Evolutionary conservation across 768 basidiomycete genomes (phyloP).

Genomic region (Kwoniella heveanensis): DNA sequence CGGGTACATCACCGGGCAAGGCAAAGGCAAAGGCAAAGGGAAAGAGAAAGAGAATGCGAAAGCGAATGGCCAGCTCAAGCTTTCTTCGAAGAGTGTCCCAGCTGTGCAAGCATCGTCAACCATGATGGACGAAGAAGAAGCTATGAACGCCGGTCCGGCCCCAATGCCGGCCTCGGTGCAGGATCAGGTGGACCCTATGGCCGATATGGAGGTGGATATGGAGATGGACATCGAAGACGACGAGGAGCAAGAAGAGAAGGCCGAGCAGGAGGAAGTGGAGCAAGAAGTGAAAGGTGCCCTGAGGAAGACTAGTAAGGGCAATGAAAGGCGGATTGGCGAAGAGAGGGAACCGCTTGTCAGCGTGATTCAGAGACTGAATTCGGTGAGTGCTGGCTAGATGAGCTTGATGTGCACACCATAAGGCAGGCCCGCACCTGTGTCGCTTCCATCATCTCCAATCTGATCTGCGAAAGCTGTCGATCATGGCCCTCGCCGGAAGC

Average conservation of each 20-base stretch:
- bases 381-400: slow-evolving; percentile 31
- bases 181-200: background rate
- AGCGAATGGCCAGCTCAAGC: too few species aligned
- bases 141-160: slow-evolving; percentile 27
- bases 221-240: slow-evolving; percentile 16
- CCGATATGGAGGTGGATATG: slow-evolving; percentile 13
- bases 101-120: background rate
- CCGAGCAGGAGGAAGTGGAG: slow-evolving; percentile 13
- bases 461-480: background rate
- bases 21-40: slow-evolving; percentile 19
- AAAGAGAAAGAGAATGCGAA: slow-evolving; percentile 3
- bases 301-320: slow-evolving; percentile 21
- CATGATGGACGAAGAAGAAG: slow-evolving; percentile 30
- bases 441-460: too few species aligned
- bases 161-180: background rate
- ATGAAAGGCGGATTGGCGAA: slow-evolving; percentile 28
- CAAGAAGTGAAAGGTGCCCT: slow-evolving; percentile 11
- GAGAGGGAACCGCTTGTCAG: slow-evolving; percentile 39
- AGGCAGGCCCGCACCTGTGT: too few species aligned
- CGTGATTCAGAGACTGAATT: slow-evolving; percentile 25
- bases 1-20: slow-evolving; percentile 18
- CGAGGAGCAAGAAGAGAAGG: slow-evolving; percentile 21
- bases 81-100: background rate
- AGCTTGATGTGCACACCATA: too few species aligned
- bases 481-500: background rate